Evolutionary conservation across 2,329 filamentous ascomycete genomes (phyloP).

Genomic region (Claviceps purpurea): DNA sequence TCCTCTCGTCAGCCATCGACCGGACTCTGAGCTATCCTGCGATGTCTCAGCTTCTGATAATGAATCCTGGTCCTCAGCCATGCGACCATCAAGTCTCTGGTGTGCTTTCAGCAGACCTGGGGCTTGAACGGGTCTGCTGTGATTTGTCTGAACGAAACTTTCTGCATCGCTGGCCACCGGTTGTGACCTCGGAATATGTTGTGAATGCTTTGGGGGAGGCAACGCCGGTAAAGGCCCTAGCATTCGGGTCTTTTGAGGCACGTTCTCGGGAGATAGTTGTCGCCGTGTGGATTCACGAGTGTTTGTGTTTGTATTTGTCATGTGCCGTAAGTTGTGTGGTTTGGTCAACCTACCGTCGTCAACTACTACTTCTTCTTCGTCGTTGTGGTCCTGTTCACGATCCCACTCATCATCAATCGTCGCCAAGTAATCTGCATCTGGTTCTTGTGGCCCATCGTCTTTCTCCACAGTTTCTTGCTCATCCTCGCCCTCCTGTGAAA

Average conservation of each 20-base stretch:
- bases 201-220: background rate
- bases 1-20: slow-evolving; percentile 6
- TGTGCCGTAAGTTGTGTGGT: background rate
- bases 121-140: background rate
- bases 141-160: background rate
- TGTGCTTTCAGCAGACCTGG: background rate
- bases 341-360: background rate
- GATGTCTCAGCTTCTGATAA: slow-evolving; percentile 1
- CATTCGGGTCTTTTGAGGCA: background rate
- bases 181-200: background rate
- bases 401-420: background rate
- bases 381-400: slow-evolving; percentile 4
- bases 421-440: background rate
- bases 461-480: background rate
- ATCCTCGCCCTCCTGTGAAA: background rate
- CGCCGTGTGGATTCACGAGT: slow-evolving; percentile 9
- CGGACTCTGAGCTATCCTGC: slow-evolving; percentile 4
- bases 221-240: background rate
- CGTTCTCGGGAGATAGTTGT: background rate
- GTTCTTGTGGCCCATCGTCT: background rate
- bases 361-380: slow-evolving; percentile 1
- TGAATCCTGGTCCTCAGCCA: background rate
- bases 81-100: background rate
- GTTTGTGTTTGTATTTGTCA: slow-evolving; percentile 7
- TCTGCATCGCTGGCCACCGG: background rate